Conservation (phyloP, 805 yeast genomes). For the Suhomyces emberorum region DNA sequence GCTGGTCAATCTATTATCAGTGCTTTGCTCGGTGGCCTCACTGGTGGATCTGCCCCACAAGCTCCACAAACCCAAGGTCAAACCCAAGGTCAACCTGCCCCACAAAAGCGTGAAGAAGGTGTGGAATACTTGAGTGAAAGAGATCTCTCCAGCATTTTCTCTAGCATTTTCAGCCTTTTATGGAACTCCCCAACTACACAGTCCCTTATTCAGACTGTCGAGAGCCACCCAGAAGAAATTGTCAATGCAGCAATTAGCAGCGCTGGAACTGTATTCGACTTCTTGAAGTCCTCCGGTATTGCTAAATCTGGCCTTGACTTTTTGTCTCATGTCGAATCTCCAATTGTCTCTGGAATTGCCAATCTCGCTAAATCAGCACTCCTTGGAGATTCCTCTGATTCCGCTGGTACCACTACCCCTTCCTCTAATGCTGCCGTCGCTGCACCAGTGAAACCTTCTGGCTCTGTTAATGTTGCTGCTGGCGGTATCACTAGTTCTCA, state of each 20-base stretch:
- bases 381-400: conserved; percentile 12
- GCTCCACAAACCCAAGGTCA: conserved; percentile 11
- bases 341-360: conserved; percentile 22
- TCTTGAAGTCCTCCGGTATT: conserved; percentile 38
- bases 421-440: conserved; percentile 13
- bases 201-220: conserved; percentile 29
- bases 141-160: conserved; percentile 29
- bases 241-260: conserved; percentile 31
- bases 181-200: conserved; percentile 34
- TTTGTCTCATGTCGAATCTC: conserved; percentile 23
- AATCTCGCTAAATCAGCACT: conserved; percentile 26
- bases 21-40: conserved; percentile 29
- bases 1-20: conserved; percentile 33
- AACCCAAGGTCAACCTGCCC: conserved; percentile 8
- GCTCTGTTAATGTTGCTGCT: conserved; percentile 4
- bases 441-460: conserved; percentile 1
- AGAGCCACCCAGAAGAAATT: conserved; percentile 36
- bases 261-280: conserved; percentile 32
- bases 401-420: conserved; percentile 11
- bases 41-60: conserved; percentile 13
- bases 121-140: conserved; percentile 35
- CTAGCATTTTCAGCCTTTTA: conserved; percentile 26
- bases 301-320: conserved; percentile 24
- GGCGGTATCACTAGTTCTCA: conserved; percentile 1
- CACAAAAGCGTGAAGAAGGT: conserved; percentile 7